Evolutionary conservation across 75 land plant genomes (phyloP).

Genomic region (Ceratopteris richardii): DNA sequence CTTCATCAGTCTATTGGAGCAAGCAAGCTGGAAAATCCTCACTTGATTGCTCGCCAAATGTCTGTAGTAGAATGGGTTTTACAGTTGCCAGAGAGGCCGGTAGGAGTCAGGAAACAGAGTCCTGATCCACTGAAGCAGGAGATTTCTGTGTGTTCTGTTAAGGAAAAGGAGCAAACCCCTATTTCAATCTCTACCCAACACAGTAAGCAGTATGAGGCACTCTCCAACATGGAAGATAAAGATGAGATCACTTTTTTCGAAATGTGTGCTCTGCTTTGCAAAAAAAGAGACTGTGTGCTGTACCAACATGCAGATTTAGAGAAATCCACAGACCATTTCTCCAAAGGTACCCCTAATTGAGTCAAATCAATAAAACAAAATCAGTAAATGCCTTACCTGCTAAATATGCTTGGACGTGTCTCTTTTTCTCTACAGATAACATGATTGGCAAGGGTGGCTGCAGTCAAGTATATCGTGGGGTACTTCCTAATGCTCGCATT

Average conservation of each 20-base stretch:
- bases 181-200: no score
- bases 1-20: conserved; percentile 15
- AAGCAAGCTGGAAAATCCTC: conserved; percentile 4
- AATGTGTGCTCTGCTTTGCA: no score
- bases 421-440: conserved; percentile 34
- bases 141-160: no score
- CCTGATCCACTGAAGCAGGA: neutral
- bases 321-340: conserved; percentile 12
- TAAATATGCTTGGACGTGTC: neutral
- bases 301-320: conserved; percentile 10
- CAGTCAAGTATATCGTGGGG: conserved; percentile 73
- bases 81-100: conserved; percentile 27
- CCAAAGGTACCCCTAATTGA: neutral
- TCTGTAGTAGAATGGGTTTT: conserved; percentile 53
- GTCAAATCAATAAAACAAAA: neutral
- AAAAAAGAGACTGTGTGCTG: no score
- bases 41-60: conserved; percentile 28
- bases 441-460: conserved; percentile 87
- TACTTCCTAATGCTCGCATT: conserved; percentile 50
- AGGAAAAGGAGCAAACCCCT: no score
- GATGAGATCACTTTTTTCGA: no score
- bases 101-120: conserved; percentile 1
- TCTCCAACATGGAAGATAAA: no score
- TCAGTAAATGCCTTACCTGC: neutral
- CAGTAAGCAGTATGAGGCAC: no score